Conservation (phyloP, 352 stramenopile species). For the Phytophthora megakarya region DNA sequence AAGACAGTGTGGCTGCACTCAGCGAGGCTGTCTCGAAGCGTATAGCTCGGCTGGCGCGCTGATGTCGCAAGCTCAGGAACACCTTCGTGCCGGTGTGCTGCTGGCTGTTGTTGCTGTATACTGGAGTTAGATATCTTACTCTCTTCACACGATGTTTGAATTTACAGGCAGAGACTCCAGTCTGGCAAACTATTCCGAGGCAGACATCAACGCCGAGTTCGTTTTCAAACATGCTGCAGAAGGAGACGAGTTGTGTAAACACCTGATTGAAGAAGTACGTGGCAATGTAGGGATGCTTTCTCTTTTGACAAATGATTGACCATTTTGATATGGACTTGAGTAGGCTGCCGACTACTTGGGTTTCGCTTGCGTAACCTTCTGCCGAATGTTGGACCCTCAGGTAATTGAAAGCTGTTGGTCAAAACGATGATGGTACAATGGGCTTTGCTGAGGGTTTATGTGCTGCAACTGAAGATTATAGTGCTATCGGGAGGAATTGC, state of each 20-base stretch:
- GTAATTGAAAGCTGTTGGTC: slow-evolving; percentile 27
- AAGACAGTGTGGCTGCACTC: slow-evolving; percentile 69
- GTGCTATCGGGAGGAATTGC: slow-evolving; percentile 79
- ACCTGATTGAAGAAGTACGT: slow-evolving; percentile 69
- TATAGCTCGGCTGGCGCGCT: slow-evolving; percentile 78
- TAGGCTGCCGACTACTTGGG: slow-evolving; percentile 82
- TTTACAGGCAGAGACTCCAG: slow-evolving; percentile 53
- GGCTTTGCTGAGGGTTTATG: neutral
- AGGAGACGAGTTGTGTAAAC: slow-evolving; percentile 70
- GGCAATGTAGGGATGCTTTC: neutral
- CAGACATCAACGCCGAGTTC: slow-evolving; percentile 71
- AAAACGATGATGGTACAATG: neutral
- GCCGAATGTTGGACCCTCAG: slow-evolving; percentile 75
- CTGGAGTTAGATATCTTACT: neutral
- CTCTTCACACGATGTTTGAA: slow-evolving; percentile 1
- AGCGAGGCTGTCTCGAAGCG: slow-evolving; percentile 77
- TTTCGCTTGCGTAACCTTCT: slow-evolving; percentile 84
- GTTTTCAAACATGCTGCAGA: slow-evolving; percentile 73
- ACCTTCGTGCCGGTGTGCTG: slow-evolving; percentile 55
- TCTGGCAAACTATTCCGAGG: slow-evolving; percentile 43
- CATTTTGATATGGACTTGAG: slow-evolving; percentile 9
- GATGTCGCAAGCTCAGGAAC: slow-evolving; percentile 66
- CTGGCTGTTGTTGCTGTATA: neutral
- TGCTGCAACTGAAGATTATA: slow-evolving; percentile 56
- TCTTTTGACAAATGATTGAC: neutral